These are phyloP conservation scores for Mycosphaerella arachidis DNA, from an alignment of 2,329 filamentous ascomycete species.

Conservation along the genomic window DNA sequence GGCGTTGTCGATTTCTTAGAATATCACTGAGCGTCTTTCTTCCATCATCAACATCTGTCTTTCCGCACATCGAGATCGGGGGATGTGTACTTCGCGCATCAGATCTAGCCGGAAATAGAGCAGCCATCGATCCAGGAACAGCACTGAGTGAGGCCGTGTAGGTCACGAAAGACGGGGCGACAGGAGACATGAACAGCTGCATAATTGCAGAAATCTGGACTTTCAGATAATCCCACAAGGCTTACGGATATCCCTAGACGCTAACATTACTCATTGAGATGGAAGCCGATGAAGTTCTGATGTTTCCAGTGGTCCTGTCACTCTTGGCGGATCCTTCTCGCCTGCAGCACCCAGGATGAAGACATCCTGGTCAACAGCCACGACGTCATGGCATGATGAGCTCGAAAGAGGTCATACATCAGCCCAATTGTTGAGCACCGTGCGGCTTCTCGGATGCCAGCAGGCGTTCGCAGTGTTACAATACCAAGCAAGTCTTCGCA, in stretches of 20 bases:
- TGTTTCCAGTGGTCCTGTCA: neutral
- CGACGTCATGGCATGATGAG: neutral
- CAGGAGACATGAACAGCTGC: too few relatives aligned
- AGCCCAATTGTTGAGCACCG: neutral
- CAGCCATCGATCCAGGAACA: neutral
- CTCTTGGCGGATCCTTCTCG: constrained; percentile 1
- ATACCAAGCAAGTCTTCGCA: neutral
- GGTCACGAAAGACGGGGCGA: too few relatives aligned
- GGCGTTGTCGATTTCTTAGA: neutral
- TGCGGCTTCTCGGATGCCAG: neutral
- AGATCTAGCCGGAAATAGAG: neutral
- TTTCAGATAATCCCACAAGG: too few relatives aligned
- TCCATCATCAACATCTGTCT: neutral
- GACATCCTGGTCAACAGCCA: neutral
- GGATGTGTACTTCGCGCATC: neutral
- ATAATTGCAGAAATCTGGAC: too few relatives aligned
- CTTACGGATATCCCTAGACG: too few relatives aligned
- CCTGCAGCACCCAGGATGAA: neutral
- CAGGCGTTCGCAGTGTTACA: neutral
- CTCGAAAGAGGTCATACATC: neutral
- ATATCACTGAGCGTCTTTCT: neutral
- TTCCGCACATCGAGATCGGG: neutral
- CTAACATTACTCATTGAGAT: neutral
- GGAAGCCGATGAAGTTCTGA: neutral
- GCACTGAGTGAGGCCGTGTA: neutral